These are phyloP conservation scores for Glycine latifolia DNA, from an alignment of 306 rosid genomes.

Conservation along the genomic window DNA sequence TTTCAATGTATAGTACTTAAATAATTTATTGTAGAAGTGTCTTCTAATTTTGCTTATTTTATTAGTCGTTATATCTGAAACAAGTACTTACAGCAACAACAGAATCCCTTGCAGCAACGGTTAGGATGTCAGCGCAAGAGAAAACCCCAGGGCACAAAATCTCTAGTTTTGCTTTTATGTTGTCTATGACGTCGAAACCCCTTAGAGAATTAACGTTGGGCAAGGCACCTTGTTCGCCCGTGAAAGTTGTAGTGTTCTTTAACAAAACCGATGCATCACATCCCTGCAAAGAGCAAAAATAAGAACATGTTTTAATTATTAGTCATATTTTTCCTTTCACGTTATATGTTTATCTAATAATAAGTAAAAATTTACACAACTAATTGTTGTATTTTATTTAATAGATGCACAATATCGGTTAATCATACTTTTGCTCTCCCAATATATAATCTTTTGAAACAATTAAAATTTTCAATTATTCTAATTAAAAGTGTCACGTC, in stretches of 20 bases:
- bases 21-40: too few relatives aligned
- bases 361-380: not conserved
- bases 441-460: not conserved
- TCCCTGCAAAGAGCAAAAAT: constrained; percentile 51
- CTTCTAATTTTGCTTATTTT: too few relatives aligned
- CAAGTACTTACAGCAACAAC: constrained; percentile 49
- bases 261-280: constrained; percentile 67
- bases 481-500: not conserved
- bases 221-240: constrained; percentile 58
- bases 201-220: constrained; percentile 62
- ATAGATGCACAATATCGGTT: not conserved
- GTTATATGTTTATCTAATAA: not conserved
- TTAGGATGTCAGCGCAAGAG: constrained; percentile 66
- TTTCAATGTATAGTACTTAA: too few relatives aligned
- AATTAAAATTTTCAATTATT: not conserved
- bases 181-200: constrained; percentile 59
- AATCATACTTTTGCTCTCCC: not conserved
- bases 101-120: constrained; percentile 68
- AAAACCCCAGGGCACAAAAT: constrained; percentile 50
- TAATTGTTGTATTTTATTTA: not conserved
- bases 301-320: not conserved
- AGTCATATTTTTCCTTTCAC: not conserved
- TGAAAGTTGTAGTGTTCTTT: constrained; percentile 51
- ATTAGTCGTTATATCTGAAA: too few relatives aligned
- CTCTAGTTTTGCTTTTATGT: constrained; percentile 51